Conservation (phyloP, 495 filamentous ascomycete genomes). For the Aspergillus affinis region DNA sequence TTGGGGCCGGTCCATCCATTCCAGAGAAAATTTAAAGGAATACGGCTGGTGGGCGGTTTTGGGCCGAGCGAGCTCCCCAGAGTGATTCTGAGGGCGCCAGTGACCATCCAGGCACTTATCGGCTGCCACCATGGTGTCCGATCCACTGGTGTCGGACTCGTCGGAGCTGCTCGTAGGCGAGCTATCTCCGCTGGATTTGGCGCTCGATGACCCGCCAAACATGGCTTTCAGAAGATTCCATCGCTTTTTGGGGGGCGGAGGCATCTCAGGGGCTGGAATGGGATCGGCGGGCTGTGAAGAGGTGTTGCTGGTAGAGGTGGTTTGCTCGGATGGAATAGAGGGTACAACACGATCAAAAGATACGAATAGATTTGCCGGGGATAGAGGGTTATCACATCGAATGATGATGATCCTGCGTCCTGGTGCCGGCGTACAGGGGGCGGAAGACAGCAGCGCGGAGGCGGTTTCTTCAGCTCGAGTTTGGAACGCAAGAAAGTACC, state of each 20-base stretch:
- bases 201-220: constrained; percentile 42
- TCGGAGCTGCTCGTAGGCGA: constrained; percentile 40
- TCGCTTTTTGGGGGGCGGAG: constrained; percentile 53
- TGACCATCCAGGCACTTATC: constrained; percentile 34
- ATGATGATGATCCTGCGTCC: constrained; percentile 89
- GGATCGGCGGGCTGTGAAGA: constrained; percentile 38
- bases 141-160: constrained; percentile 33
- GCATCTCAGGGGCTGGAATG: constrained; percentile 24
- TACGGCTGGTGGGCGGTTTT: constrained; percentile 57
- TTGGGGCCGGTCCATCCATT: constrained; percentile 64
- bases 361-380: constrained; percentile 57
- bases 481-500: constrained; percentile 70
- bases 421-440: constrained; percentile 85
- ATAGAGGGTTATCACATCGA: constrained; percentile 71
- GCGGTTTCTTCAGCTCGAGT: constrained; percentile 60
- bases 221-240: constrained; percentile 73
- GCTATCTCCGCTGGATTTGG: constrained; percentile 28
- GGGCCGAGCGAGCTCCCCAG: constrained; percentile 33
- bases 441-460: constrained; percentile 62
- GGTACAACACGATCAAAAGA: constrained; percentile 64
- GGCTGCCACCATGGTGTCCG: constrained; percentile 26
- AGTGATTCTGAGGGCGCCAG: constrained; percentile 23
- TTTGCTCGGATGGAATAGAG: constrained; percentile 38
- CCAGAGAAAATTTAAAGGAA: constrained; percentile 77
- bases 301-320: constrained; percentile 10